Percentiles rank a stretch among this genome's conserved stretches.
Evolutionary conservation across 2,329 filamentous ascomycete species (phyloP).

Genomic region (Blastomyces percursus): DNA sequence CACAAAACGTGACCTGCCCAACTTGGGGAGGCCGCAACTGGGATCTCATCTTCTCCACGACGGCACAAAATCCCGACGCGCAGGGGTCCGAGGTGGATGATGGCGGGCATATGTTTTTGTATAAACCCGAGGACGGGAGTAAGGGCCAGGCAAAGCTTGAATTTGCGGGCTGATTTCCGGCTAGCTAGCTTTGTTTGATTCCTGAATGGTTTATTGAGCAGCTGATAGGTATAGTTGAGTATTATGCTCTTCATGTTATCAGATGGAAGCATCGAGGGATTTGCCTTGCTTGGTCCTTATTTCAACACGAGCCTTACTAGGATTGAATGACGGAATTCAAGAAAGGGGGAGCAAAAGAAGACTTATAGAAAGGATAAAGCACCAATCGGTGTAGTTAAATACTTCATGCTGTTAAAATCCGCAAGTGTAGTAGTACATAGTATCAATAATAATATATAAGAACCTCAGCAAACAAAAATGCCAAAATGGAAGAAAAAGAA

Average conservation of each 20-base stretch:
- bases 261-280: neutral
- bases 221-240: neutral
- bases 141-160: conserved; percentile 26
- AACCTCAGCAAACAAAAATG: neutral
- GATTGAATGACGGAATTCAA: neutral
- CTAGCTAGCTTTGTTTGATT: neutral
- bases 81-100: conserved; percentile 22
- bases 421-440: neutral
- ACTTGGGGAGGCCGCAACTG: conserved; percentile 29
- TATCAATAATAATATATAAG: neutral
- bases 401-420: no score
- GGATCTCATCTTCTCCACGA: conserved; percentile 27
- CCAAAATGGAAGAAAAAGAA: neutral
- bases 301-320: no score
- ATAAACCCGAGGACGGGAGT: conserved; percentile 17
- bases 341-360: neutral
- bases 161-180: conserved; percentile 19
- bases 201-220: neutral
- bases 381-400: neutral
- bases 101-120: conserved; percentile 29
- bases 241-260: neutral
- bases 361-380: neutral
- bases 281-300: neutral
- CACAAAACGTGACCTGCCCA: conserved; percentile 27
- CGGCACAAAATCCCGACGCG: conserved; percentile 19